Evolutionary conservation across 345 rosid species (phyloP), one percentile per base, ranked within the genome.

Genomic region (Nephelium lappaceum): DNA sequence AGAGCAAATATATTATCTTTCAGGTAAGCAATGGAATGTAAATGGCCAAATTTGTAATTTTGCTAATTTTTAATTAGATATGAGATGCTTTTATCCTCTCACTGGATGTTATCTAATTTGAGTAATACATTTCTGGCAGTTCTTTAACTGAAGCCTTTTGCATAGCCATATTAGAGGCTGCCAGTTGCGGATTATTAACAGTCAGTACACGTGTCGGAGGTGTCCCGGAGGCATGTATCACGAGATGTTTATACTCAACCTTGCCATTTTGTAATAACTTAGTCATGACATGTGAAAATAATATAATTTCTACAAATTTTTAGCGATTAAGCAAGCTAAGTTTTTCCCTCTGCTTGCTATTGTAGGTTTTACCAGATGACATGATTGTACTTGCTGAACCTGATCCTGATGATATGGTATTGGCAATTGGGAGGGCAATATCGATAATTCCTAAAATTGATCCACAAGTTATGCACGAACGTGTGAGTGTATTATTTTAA

Each of bases 131-230:
- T 77, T 36, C 47, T 78, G 72, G 78, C 93, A 96, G 99, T 87
- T 96, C 98, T 77, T 88, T 96, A 79, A 96, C 99, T 38, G 97
- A 96, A 89, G 99, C 98, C 12, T 96, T 96, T 85, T 96, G 98
- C 93, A 96, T 96, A 82, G 97, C 99, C 79, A 94, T 94, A 75
- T 85, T 96, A 78, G 99, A 96, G 84, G 98, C 99, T 47, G 97
- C 99, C 81, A 96, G 99, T 85, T 94, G 98, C 71, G 97, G 99
- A 81, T 85, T 96, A 71, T 83, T 96, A 78, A 96, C 99, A 8
- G 95, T 96, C 73, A 96, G 98, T 77, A 93, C 99, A 72, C 92
- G 94, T 51, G 98, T 96, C 42, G 98, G 98, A 78, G 99, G 98
- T 75, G 99, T 96, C 60, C 99, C 98, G 0, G 98, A 96, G 98